Evolutionary conservation across 2,329 filamentous ascomycete genomes (phyloP), one percentile per base, ranked within the genome.

Genomic region (Cladosporium austrohemisphaericum): DNA sequence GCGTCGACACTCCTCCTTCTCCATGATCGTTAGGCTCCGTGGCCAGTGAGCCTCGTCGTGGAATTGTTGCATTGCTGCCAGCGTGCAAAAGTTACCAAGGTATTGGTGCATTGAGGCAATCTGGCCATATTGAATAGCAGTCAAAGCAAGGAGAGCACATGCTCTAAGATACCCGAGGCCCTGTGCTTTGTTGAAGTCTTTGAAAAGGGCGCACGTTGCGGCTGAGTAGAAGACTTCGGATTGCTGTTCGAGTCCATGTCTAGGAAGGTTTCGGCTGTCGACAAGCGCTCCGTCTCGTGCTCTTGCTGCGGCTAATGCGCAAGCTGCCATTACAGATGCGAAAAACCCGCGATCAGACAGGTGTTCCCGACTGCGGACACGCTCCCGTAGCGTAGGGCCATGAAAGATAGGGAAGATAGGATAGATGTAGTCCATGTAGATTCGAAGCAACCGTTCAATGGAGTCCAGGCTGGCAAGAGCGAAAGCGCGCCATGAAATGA

Each of bases 41-140:
- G 76, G 76, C 78, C 78, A 81, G 10, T 73, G 68, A 4, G 67
- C 62, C 56, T 81, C 78, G 55, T 80, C 76, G 54, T 79, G 74
- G n/a, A 78, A 67, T 2, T 67, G 64, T 51, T 76, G 68, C 57
- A 78, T 73, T 5, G 70, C 70, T 5, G 71, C 67, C 9, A 79
- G 59, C 9, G 72, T 76, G 55, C 74, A 71, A 54, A 78, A 80
- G 28, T 68, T 66, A 22, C 76, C 76, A 14, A 77, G 61, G 53
- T 75, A 75, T 49, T 74, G 66, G 26, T 79, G 75, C 70, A 80
- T 75, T 3, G 68, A 66, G 6, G 69, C 61, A 31, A 73, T 71
- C 41, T 74, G 69, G 23, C 76, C 74, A 50, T 75, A 71, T 60
- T 80, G 77, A 19, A 79, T 76, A 41, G 70, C 70, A 6, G 71